phyloP scores from a whole-genome alignment of 1,139 yeast genomes.

The Cylindricascospora bacillispora region DNA sequence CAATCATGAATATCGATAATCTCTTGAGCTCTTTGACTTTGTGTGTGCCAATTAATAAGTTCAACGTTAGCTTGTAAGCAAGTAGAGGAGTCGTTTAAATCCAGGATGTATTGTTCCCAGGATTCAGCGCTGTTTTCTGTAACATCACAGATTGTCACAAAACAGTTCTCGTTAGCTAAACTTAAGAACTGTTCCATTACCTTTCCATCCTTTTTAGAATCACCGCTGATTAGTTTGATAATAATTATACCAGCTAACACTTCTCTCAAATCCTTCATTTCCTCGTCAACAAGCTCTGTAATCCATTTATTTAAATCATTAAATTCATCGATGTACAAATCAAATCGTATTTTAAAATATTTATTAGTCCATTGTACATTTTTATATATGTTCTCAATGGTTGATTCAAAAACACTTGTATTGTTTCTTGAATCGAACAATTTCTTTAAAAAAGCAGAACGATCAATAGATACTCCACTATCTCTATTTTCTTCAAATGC shows the following conservation, averaged over 20 bases:
- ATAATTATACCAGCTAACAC: slow-evolving; percentile 1
- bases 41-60: slow-evolving; percentile 9
- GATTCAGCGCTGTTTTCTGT: not conserved
- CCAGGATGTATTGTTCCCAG: not conserved
- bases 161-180: not conserved
- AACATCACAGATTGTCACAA: not conserved
- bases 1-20: slow-evolving; percentile 23
- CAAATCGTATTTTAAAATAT: slow-evolving; percentile 19
- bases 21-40: slow-evolving; percentile 15
- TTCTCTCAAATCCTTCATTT: slow-evolving; percentile 18
- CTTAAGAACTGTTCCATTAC: not conserved
- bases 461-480: no score
- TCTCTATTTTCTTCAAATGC: no score
- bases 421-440: not conserved
- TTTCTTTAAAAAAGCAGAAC: not conserved
- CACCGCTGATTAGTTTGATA: not conserved
- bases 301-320: slow-evolving; percentile 19
- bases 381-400: slow-evolving; percentile 5
- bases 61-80: not conserved
- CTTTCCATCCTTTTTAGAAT: no score
- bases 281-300: slow-evolving; percentile 13
- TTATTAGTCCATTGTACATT: slow-evolving; percentile 20
- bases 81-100: not conserved
- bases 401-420: no score
- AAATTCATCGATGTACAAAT: slow-evolving; percentile 24